Evolutionary conservation across 2,329 filamentous ascomycete species (phyloP), one percentile per base, ranked within the genome.

Genomic region (Achaetomium macrosporum): DNA sequence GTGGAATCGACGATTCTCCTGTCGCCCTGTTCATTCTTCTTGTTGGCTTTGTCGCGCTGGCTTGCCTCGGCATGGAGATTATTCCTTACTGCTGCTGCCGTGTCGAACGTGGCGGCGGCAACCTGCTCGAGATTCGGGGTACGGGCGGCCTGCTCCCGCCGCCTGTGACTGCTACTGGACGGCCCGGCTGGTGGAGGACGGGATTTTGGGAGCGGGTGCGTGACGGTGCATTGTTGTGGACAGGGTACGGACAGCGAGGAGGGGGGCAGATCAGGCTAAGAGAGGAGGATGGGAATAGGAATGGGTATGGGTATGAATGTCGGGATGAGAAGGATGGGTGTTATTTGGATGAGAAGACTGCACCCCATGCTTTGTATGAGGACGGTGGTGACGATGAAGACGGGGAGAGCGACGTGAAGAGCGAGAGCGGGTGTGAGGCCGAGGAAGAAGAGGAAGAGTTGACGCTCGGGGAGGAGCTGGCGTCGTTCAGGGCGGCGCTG

Each of bases 401-500:
- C 9, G 20, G 41, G 20, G 19, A 36, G 5, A 11, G 25, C 7
- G n/a, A 37, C 17, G 19, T 15, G 33, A 30, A 42, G 36, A 19
- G 16, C 16, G 33, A n/a, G 17, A 5, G 39, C 13, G 19, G 19
- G 8, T 7, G 35, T 4, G 39, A 8, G 33, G 25, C 10, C 9
- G 33, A 13, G 10, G 45, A 47, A 13, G 50, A 50, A 25, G 51
- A 40, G 30, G 53, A 52, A 25, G 44, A 50, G 36, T 42, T 9
- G 42, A 37, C 1, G 4, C 44, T 62, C 41, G 46, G 31, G 9
- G 44, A 59, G 5, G 61, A 63, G 48, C 25, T 63, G 15, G 55
- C 61, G 6, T 58, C 57, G 11, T 63, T 62, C 19, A 56, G 56
- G 40, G 53, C 47, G 16, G 60, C 51, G 12, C 47, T 56, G 20